Evolutionary conservation across 306 rosid species (phyloP), one percentile per base, ranked within the genome.

Genomic region (Cucurbita pepo): DNA sequence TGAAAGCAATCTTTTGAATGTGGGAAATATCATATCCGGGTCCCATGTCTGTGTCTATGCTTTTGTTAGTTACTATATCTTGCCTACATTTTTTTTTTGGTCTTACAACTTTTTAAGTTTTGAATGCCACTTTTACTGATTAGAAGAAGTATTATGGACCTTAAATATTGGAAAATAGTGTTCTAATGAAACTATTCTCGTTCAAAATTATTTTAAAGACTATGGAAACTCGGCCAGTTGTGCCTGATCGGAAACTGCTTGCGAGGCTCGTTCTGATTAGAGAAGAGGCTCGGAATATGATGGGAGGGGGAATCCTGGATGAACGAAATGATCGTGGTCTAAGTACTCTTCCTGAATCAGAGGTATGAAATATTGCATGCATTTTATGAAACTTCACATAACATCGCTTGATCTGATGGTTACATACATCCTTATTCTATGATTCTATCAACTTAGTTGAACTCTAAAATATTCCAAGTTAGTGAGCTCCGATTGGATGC

Each of bases 221-320:
- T 34, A 90, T 90, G 98, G 98, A 94, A 85, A 88, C 88, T 80
- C 90, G 97, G 41, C 92, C 96, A 30, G 81, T 83, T 76, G 89
- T 94, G 65, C 96, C 97, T 1, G 97, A 94, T 79, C 86, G 96
- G 53, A 94, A 83, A 82, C 85, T 90, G 64, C 98, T 90, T 62
- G 97, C 98, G 62, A 88, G 97, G 80, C 98, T 94, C 80, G 98
- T 90, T 90, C 88, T 94, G 77, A 87, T 94, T 47, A 87, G 98
- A 82, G 98, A 94, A 87, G 97, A 94, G 86, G 90, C 98, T 69
- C 92, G 95, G 51, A 84, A 90, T 82, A 90, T 90, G 97, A 93
- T 93, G 98, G 96, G 98, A 78, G 98, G 97, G 67, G 97, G 97
- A 47, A 78, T 94, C 78, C 77, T 90, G 83, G 98, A 90, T 70